These are phyloP conservation scores for Stenogyne calaminthoides DNA, from an alignment of 305 asterid species.

Conservation along the genomic window DNA sequence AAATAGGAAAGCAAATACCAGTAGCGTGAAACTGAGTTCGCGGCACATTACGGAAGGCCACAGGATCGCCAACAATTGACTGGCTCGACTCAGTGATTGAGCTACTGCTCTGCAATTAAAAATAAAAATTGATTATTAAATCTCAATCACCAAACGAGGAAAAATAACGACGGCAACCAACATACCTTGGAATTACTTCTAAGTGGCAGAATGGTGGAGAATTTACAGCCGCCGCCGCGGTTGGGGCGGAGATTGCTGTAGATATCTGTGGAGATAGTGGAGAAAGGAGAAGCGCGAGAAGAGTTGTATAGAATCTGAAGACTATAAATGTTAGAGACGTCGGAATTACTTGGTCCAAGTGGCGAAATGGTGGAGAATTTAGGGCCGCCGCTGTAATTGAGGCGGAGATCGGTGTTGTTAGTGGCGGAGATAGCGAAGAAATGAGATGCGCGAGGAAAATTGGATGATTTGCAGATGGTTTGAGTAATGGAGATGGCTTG, in stretches of 20 bases:
- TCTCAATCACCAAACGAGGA: neutral
- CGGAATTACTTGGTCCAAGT: slow-evolving; percentile 13
- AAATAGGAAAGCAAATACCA: slow-evolving; percentile 32
- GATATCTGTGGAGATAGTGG: slow-evolving; percentile 13
- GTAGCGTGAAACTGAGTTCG: slow-evolving; percentile 99
- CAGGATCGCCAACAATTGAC: slow-evolving; percentile 75
- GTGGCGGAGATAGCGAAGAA: too few species aligned
- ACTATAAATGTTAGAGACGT: too few species aligned
- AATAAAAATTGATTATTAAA: neutral
- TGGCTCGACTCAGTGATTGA: slow-evolving; percentile 44
- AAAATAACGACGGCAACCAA: neutral
- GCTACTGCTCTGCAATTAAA: slow-evolving; percentile 55
- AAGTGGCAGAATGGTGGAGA: slow-evolving; percentile 45
- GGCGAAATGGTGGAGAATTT: slow-evolving; percentile 47
- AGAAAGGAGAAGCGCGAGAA: slow-evolving; percentile 31
- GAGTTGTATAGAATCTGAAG: too few species aligned
- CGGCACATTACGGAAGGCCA: slow-evolving; percentile 90
- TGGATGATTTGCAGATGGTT: slow-evolving; percentile 40
- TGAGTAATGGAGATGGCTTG: slow-evolving; percentile 48
- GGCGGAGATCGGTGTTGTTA: slow-evolving; percentile 26
- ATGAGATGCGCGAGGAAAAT: slow-evolving; percentile 31
- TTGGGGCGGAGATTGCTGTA: slow-evolving; percentile 26
- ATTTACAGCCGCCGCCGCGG: slow-evolving; percentile 40
- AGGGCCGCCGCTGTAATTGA: slow-evolving; percentile 36
- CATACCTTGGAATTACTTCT: slow-evolving; percentile 40